phyloP scores from a whole-genome alignment of 257 asterid genomes.

The Scutellaria minor region DNA sequence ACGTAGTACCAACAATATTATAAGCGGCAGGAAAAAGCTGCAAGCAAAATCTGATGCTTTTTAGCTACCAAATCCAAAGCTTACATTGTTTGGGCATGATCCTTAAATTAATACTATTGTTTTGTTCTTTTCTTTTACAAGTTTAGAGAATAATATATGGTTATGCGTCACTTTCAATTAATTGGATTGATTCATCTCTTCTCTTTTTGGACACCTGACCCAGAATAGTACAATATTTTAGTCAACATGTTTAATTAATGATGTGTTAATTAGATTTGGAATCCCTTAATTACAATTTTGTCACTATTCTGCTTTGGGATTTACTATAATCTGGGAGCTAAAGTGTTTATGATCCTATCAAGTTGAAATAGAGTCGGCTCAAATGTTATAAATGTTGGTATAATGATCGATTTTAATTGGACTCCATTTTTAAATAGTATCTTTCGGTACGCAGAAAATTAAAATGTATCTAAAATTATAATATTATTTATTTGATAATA shows the following conservation, averaged over 20 bases:
- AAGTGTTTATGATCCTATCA: too few species aligned
- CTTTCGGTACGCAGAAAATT: too few species aligned
- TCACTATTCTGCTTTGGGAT: too few species aligned
- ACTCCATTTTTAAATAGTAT: too few species aligned
- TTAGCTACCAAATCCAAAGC: constrained; percentile 41
- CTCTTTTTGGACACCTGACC: constrained; percentile 9
- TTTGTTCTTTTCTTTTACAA: neutral
- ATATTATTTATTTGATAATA: too few species aligned
- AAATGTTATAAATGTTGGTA: too few species aligned
- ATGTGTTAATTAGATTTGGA: neutral
- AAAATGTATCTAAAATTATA: too few species aligned
- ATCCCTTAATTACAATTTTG: neutral
- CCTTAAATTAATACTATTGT: constrained; percentile 7
- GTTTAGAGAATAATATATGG: constrained; percentile 9
- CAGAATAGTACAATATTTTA: neutral
- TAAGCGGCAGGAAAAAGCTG: neutral
- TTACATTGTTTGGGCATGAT: neutral
- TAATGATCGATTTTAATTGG: too few species aligned
- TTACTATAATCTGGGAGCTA: too few species aligned
- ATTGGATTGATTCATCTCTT: constrained; percentile 3
- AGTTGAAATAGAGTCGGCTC: too few species aligned
- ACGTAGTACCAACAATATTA: constrained; percentile 22
- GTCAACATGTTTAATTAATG: neutral
- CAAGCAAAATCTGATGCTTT: constrained; percentile 39
- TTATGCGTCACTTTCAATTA: constrained; percentile 31